These are phyloP conservation scores for Solanum chiquidenum DNA, from an alignment of 257 asterid species.

Conservation along the genomic window DNA sequence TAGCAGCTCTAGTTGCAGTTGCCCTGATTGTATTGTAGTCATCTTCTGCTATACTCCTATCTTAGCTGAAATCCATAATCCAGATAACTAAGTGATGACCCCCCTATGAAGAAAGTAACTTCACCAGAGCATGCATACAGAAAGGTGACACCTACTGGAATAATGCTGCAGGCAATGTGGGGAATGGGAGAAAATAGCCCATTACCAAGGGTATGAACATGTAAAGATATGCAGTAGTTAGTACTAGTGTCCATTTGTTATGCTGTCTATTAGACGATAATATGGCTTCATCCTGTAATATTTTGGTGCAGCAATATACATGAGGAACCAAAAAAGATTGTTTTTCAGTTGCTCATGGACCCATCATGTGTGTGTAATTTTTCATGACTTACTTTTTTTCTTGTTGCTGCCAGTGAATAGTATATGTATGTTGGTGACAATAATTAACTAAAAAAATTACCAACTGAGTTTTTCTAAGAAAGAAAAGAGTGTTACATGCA, in stretches of 20 bases:
- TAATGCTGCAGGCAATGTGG: neutral
- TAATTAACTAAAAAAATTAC: neutral
- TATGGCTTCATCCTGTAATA: neutral
- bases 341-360: neutral
- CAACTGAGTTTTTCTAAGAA: neutral
- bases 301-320: neutral
- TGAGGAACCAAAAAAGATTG: neutral
- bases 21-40: constrained; percentile 8
- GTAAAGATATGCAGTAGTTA: neutral
- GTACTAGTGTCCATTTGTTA: neutral
- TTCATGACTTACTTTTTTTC: neutral
- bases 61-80: neutral
- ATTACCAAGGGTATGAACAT: neutral
- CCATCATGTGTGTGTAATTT: neutral
- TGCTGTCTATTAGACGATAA: neutral
- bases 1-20: constrained; percentile 9
- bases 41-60: neutral
- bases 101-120: neutral
- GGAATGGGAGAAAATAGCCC: neutral
- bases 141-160: neutral
- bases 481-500: neutral
- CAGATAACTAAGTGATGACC: neutral
- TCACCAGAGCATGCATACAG: neutral
- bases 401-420: neutral
- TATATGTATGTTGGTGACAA: neutral